Percentiles rank a stretch among this genome's conserved stretches.
Conservation (phyloP, 371 early-diverging fungal species). For the Rhizomucor miehei region DNA sequence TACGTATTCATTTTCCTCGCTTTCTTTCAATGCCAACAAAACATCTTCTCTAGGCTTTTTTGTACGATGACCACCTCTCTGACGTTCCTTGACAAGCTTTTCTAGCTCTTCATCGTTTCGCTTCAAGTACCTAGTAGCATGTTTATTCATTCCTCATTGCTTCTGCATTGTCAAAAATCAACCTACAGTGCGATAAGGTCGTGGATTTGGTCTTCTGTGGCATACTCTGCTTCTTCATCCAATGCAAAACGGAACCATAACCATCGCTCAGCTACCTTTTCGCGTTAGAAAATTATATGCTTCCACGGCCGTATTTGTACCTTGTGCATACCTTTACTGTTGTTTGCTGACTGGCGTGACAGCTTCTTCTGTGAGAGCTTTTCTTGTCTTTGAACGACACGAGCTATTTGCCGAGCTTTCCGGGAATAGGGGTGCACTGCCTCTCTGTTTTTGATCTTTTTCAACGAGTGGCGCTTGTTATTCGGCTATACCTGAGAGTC, state of each 20-base stretch:
- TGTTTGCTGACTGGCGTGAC: conserved; percentile 17
- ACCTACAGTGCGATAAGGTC: conserved; percentile 48
- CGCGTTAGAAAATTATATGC: too few species aligned
- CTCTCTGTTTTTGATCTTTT: conserved; percentile 61
- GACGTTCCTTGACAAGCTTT: conserved; percentile 40
- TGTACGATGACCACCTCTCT: conserved; percentile 45
- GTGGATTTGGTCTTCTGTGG: conserved; percentile 48
- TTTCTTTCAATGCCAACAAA: conserved; percentile 38
- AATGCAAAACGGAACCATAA: conserved; percentile 63
- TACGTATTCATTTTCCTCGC: conserved; percentile 52
- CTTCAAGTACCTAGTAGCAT: conserved; percentile 29
- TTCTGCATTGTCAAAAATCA: neutral
- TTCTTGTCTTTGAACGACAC: conserved; percentile 51
- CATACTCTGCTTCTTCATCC: conserved; percentile 36
- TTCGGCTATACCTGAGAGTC: conserved; percentile 26
- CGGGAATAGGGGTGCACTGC: conserved; percentile 61
- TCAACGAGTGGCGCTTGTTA: conserved; percentile 58
- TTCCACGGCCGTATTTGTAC: neutral
- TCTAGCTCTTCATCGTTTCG: conserved; percentile 56
- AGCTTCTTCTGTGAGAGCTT: conserved; percentile 40
- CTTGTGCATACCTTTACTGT: conserved; percentile 29
- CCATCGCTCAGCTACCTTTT: conserved; percentile 43
- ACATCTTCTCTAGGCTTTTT: conserved; percentile 51
- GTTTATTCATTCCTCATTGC: neutral
- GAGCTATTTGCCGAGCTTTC: conserved; percentile 55